Base-by-base conservation (phyloP, 2,329 filamentous ascomycete genomes). In the Colletotrichum sp. region DNA sequence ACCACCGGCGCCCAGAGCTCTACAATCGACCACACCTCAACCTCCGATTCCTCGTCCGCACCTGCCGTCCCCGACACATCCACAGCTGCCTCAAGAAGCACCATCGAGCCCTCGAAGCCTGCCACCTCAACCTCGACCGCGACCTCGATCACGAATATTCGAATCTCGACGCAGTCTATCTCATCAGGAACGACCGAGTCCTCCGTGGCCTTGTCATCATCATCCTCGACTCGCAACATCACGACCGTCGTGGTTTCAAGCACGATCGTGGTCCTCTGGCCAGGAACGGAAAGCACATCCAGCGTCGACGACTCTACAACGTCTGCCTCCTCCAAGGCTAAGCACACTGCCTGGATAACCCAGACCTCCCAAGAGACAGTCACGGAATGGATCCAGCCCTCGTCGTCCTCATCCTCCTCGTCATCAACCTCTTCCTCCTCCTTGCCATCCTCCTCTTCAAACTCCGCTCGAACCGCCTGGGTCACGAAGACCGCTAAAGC, bases 271-370 rank as follows among this genome's bases (percentile, higher is more conserved):
- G n/a, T 52, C 10, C n/a, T 21, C n/a, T 52, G 44, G 44, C 44
- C 44, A 4, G 44, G n/a, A 13, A 52, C 44, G n/a, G n/a, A 59
- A 28, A 59, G 39, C 39, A 49, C 39, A 49, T 0, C 39, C 55
- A 59, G 8, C 55, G 21, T 28, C 55, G 21, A 4, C 0, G 16
- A 24, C 9, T 59, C 55, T 0, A 26, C 15, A 1, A 21, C 24
- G 0, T 59, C 55, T 13, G 0, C 44, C n/a, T 3, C 44, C 44
- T 21, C 44, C 44, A 52, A 52, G 44, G 0, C n/a, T 0, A 3
- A 52, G 0, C 44, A 52, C 10, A 52, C 44, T 0, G n/a, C 44
- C 6, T 52, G 44, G 44, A 12, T 52, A 4, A 21, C n/a, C 1
- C n/a, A 15, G 0, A 52, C 44, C 44, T 21, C 44, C n/a, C 44